A percentile compares a stretch with the other conserved stretches of the same genome.
phyloP scores from a whole-genome alignment of 306 rosid species.

The Ormosia emarginata region DNA sequence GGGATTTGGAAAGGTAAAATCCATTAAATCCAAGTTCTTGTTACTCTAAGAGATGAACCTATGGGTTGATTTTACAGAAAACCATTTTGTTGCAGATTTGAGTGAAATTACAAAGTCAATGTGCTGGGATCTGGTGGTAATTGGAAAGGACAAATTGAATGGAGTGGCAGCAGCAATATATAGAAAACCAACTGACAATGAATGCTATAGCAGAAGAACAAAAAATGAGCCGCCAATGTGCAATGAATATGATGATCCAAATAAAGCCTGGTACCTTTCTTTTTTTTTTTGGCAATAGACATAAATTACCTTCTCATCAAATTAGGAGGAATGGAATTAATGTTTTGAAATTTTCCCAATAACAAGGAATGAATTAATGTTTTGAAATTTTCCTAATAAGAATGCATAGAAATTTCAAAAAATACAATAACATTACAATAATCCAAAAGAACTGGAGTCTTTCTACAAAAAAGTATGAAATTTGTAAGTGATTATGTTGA shows the following conservation, averaged over 20 bases:
- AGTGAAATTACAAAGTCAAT: constrained; percentile 61
- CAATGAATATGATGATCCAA: constrained; percentile 62
- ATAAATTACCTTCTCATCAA: neutral
- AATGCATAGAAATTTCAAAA: neutral
- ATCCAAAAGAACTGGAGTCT: neutral
- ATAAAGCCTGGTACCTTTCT: constrained; percentile 72
- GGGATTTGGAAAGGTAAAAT: constrained; percentile 77
- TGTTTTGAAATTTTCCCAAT: too few relatives aligned
- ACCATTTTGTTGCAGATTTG: constrained; percentile 55
- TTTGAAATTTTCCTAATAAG: neutral
- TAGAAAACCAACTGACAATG: constrained; percentile 76
- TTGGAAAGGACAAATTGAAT: constrained; percentile 58
- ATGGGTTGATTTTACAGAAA: constrained; percentile 1
- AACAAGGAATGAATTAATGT: too few relatives aligned
- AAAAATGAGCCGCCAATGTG: constrained; percentile 72
- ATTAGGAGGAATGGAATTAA: neutral
- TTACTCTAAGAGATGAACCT: neutral
- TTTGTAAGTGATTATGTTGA: neutral
- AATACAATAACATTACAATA: neutral
- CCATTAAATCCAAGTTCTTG: neutral
- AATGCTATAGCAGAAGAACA: constrained; percentile 55
- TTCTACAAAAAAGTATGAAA: neutral
- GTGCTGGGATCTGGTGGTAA: constrained; percentile 77
- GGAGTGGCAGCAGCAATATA: constrained; percentile 76
- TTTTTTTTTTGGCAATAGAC: neutral